Evolutionary conservation across 176 grass and related monocot genomes (phyloP), one percentile per base, ranked within the genome.

Genomic region (Metroxylon sagu): DNA sequence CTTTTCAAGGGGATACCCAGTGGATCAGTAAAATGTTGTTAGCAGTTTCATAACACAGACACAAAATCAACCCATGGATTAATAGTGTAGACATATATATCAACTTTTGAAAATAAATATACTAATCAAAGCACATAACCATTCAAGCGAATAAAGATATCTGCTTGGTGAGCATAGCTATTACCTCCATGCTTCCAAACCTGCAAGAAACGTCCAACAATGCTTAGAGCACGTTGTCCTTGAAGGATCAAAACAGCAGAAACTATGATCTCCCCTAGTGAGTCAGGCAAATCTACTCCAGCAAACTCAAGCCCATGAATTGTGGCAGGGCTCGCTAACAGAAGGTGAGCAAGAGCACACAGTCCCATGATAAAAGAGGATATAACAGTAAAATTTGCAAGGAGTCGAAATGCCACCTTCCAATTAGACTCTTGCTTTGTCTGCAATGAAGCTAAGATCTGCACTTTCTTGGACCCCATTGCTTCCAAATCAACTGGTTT

Each of bases 201-300:
- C 51, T 87, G 86, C 77, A 82, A 43, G 69, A 90, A 90, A 39
- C 72, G 74, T 5, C 58, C 35, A 16, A 85, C 71, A 66, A 83
- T 79, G 54, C 80, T 74, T 66, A 80, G 53, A 58, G 85, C 71
- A 60, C 74, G 77, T 74, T 87, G 80, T 53, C 71, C 62, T 56
- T 90, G 91, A 77, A 96, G 80, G 59, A 90, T 77, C 62, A 96
- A 82, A 80, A 87, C 68, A 18, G 82, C 83, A 61, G 83, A 86
- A 52, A 96, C 71, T 28, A 86, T 65, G 62, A 96, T 73, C 67
- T 96, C 91, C 59, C 86, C 63, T n/a, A 96, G 15, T 4, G 91
- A 96, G 79, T 96, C 91, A 27, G 91, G 91, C 70, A 90, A 61
- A 82, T 96, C 91, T 62, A 96, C 66, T 25, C 91, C 84, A 61